These are phyloP conservation scores for Aspergillus taichungensis DNA, from an alignment of 495 filamentous ascomycete genomes.

Conservation along the genomic window DNA sequence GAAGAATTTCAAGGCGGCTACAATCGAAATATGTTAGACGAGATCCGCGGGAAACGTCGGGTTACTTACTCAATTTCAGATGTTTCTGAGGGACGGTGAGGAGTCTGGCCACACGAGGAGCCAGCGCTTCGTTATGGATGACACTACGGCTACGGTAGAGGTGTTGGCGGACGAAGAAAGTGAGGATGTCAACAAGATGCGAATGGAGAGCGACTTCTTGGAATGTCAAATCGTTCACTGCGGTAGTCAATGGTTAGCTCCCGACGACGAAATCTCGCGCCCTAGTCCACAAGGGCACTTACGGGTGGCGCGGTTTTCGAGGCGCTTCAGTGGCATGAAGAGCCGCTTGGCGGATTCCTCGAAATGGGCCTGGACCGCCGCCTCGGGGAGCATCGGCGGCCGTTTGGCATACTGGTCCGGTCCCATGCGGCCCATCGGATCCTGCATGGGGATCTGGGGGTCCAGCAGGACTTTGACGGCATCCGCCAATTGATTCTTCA, in stretches of 20 bases:
- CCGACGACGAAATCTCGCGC: neutral
- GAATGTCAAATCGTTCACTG: slow-evolving; percentile 56
- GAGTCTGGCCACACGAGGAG: slow-evolving; percentile 73
- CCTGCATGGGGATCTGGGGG: slow-evolving; percentile 55
- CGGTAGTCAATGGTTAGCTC: slow-evolving; percentile 10
- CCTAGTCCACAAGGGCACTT: slow-evolving; percentile 18
- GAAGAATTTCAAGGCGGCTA: slow-evolving; percentile 91
- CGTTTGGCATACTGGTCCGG: slow-evolving; percentile 63
- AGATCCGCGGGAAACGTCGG: neutral
- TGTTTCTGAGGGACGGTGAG: slow-evolving; percentile 84
- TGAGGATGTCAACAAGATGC: slow-evolving; percentile 89
- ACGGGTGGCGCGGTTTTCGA: slow-evolving; percentile 58
- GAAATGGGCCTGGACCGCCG: slow-evolving; percentile 81
- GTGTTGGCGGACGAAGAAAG: slow-evolving; percentile 89
- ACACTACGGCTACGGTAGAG: slow-evolving; percentile 80
- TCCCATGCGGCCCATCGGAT: slow-evolving; percentile 57
- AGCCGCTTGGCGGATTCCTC: slow-evolving; percentile 79
- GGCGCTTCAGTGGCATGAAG: slow-evolving; percentile 76
- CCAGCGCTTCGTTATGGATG: slow-evolving; percentile 70
- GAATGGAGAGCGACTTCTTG: slow-evolving; percentile 81
- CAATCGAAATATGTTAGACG: slow-evolving; percentile 9
- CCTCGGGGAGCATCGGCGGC: slow-evolving; percentile 71
- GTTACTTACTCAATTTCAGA: slow-evolving; percentile 73
- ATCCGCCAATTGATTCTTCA: slow-evolving; percentile 93
- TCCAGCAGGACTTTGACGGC: slow-evolving; percentile 91